A percentile compares a stretch with the other conserved stretches of the same genome.
phyloP scores from a whole-genome alignment of 73 alveolate species.

The Paramecium primaurelia region DNA sequence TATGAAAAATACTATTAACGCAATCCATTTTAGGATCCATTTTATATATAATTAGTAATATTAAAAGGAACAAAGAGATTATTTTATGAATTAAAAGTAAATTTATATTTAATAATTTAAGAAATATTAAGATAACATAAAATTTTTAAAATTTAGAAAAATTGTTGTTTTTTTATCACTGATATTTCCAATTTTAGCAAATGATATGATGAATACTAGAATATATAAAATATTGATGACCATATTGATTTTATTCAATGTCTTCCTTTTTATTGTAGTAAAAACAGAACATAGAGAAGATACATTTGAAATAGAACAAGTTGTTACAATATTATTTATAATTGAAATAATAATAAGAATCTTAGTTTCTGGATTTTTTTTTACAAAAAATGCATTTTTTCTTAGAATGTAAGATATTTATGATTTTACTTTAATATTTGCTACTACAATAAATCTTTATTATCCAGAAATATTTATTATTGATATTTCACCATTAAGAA shows the following conservation, averaged over 20 bases:
- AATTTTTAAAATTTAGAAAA: not conserved
- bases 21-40: conserved; percentile 1
- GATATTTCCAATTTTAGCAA: not conserved
- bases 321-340: not conserved
- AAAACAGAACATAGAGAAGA: not conserved
- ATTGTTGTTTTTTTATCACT: not conserved
- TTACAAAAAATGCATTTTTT: conserved; percentile 1
- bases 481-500: conserved; percentile 1
- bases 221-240: not conserved
- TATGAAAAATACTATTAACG: not conserved
- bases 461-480: not conserved
- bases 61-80: not conserved
- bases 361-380: not conserved
- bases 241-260: not conserved
- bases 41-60: not conserved
- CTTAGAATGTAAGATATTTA: not conserved
- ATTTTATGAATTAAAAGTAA: not conserved
- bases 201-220: not conserved
- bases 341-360: not conserved
- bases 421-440: not conserved
- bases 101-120: not conserved
- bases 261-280: not conserved
- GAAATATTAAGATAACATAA: not conserved
- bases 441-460: not conserved
- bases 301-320: not conserved